Evolutionary conservation across 2,329 filamentous ascomycete genomes (phyloP).

Genomic region (Cladosporium halotolerans): DNA sequence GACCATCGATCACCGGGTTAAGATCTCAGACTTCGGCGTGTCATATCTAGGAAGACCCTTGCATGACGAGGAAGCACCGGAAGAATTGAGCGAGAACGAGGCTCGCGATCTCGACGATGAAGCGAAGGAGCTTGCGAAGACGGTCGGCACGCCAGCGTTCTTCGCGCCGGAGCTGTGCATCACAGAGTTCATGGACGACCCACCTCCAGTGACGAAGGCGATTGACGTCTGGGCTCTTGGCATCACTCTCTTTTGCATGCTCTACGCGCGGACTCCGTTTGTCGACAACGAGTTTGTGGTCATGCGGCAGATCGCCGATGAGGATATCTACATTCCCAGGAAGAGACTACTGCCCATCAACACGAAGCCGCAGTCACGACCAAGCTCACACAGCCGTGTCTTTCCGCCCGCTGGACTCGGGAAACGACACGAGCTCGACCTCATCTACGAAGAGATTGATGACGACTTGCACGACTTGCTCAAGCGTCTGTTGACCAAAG

Average conservation of each 20-base stretch:
- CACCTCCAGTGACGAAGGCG: conserved; percentile 77
- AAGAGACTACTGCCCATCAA: conserved; percentile 70
- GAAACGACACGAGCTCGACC: conserved; percentile 69
- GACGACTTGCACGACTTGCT: conserved; percentile 74
- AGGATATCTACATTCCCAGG: conserved; percentile 83
- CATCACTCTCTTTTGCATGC: conserved; percentile 90
- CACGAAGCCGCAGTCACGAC: conserved; percentile 39
- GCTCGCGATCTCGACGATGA: conserved; percentile 76
- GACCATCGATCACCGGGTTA: conserved; percentile 77
- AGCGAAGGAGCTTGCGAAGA: conserved; percentile 94
- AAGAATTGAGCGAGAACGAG: conserved; percentile 67
- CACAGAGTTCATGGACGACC: conserved; percentile 61
- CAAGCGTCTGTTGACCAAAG: conserved; percentile 73
- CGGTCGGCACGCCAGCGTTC: conserved; percentile 93
- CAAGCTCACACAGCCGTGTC: conserved; percentile 41
- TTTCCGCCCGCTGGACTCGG: conserved; percentile 47
- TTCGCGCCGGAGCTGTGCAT: conserved; percentile 96
- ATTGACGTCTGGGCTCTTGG: conserved; percentile 98
- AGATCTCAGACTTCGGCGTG: conserved; percentile 98
- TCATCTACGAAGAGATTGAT: conserved; percentile 81
- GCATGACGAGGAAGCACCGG: conserved; percentile 57
- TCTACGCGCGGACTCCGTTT: conserved; percentile 91
- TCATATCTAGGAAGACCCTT: conserved; percentile 91
- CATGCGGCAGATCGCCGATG: conserved; percentile 84
- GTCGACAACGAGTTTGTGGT: conserved; percentile 88